Percentiles rank a stretch among this genome's conserved stretches.
phyloP scores from a whole-genome alignment of 2,329 filamentous ascomycete species.

The Talaromyces sp. region DNA sequence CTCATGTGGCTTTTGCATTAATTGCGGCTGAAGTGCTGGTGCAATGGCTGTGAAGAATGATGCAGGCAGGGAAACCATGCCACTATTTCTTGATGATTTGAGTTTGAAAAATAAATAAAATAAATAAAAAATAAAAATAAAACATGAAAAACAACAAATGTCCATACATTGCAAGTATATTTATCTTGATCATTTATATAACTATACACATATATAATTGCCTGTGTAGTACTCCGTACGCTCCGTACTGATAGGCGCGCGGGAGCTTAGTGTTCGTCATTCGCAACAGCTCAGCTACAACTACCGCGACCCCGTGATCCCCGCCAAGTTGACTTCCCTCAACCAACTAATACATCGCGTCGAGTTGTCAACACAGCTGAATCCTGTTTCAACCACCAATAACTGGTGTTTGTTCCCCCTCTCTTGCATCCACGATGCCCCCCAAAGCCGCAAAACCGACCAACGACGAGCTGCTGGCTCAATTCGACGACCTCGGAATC shows the following conservation, averaged over 20 bases:
- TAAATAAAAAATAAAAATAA: too few species aligned
- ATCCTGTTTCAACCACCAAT: neutral
- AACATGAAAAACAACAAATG: too few species aligned
- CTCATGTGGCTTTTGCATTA: neutral
- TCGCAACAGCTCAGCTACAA: neutral
- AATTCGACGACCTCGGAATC: slow-evolving; percentile 44
- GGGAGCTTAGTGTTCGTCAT: neutral
- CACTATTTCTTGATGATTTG: too few species aligned
- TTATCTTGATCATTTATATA: too few species aligned
- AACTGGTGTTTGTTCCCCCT: neutral
- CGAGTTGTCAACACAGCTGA: neutral
- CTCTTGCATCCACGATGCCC: slow-evolving; percentile 20
- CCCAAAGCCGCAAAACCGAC: slow-evolving; percentile 37
- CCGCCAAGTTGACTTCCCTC: too few species aligned
- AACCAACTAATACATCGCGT: neutral
- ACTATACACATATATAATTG: neutral
- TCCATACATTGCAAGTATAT: too few species aligned
- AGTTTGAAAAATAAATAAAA: too few species aligned
- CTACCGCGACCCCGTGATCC: neutral
- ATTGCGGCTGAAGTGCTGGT: neutral
- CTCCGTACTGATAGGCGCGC: neutral
- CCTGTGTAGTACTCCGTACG: too few species aligned
- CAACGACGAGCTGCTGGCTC: slow-evolving; percentile 46
- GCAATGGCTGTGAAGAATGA: neutral
- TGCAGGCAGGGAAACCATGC: too few species aligned